phyloP scores from a whole-genome alignment of 495 filamentous ascomycete species.

The Aspergillus funiculosus region DNA sequence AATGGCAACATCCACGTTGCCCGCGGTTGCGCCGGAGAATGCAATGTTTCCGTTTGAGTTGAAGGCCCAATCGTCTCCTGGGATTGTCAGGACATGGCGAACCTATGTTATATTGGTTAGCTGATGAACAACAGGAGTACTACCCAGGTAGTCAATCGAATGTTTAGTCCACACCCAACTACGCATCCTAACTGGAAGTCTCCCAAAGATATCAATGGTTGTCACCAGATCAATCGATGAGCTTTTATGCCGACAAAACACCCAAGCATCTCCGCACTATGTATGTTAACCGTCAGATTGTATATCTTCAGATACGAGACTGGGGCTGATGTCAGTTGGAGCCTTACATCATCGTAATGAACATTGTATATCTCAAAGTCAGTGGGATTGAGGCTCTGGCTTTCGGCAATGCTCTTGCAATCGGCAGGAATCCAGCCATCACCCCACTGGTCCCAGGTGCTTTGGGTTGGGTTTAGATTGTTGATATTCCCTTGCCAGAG shows the following conservation, averaged over 20 bases:
- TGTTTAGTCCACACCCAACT: slow-evolving; percentile 3
- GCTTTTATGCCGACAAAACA: slow-evolving; percentile 4
- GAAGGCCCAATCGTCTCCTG: slow-evolving; percentile 6
- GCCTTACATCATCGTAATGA: slow-evolving; percentile 4
- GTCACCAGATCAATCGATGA: not conserved
- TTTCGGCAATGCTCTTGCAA: slow-evolving; percentile 11
- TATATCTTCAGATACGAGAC: not conserved
- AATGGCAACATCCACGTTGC: slow-evolving; percentile 6
- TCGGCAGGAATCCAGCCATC: slow-evolving; percentile 6
- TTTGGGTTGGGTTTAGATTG: not conserved
- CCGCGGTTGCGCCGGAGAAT: not conserved
- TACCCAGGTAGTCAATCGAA: not conserved
- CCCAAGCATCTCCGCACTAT: slow-evolving; percentile 9
- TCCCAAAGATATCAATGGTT: slow-evolving; percentile 1
- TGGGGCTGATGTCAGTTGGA: not conserved
- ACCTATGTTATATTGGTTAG: not conserved
- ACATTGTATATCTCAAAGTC: slow-evolving; percentile 13
- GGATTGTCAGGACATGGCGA: slow-evolving; percentile 9
- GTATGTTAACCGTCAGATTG: not conserved
- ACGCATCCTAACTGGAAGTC: slow-evolving; percentile 7
- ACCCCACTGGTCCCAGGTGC: slow-evolving; percentile 3
- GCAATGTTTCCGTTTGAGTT: slow-evolving; percentile 7
- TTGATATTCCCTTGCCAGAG: not conserved
- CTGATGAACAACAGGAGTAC: no score
- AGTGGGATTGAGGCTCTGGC: not conserved